Percentiles rank a stretch among this genome's conserved stretches.
phyloP scores from a whole-genome alignment of 2,329 filamentous ascomycete genomes.

The Calonectria pseudoreteaudii region DNA sequence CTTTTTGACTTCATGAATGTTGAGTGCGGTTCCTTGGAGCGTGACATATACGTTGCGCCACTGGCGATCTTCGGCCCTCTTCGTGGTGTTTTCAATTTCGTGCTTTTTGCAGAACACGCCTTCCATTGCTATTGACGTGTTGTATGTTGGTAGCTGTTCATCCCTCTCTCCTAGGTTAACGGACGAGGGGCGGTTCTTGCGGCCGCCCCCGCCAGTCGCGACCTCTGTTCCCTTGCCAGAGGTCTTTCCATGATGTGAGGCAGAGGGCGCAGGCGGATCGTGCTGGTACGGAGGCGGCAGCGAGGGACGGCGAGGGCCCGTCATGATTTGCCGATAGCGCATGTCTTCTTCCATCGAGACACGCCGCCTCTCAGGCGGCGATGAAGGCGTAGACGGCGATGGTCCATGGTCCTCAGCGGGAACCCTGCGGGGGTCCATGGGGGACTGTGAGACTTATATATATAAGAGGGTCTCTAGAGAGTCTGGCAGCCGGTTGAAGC shows the following conservation, averaged over 20 bases:
- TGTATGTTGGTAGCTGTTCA: constrained; percentile 67
- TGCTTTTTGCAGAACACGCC: constrained; percentile 72
- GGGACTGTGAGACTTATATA: constrained; percentile 43
- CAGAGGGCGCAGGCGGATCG: constrained; percentile 33
- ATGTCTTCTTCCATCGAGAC: constrained; percentile 68
- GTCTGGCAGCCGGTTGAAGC: constrained; percentile 35
- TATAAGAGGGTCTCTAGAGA: constrained; percentile 38
- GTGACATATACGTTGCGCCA: constrained; percentile 74
- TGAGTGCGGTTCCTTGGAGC: constrained; percentile 76
- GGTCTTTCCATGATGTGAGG: constrained; percentile 31
- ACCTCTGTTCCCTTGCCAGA: constrained; percentile 33
- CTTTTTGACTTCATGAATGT: constrained; percentile 73
- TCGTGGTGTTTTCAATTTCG: constrained; percentile 74
- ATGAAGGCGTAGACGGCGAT: constrained; percentile 44
- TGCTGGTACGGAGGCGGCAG: constrained; percentile 61
- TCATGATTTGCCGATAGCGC: constrained; percentile 65
- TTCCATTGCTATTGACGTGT: constrained; percentile 66
- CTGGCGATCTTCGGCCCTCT: constrained; percentile 70
- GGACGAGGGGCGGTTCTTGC: constrained; percentile 20
- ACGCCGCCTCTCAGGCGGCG: constrained; percentile 56
- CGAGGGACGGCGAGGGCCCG: constrained; percentile 56
- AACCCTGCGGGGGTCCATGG: constrained; percentile 50
- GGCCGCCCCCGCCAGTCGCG: constrained; percentile 36
- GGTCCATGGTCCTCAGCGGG: constrained; percentile 49
- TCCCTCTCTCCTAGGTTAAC: constrained; percentile 45